Base-by-base conservation (phyloP, 1,139 yeast genomes). In the Kodamaea arcana region DNA sequence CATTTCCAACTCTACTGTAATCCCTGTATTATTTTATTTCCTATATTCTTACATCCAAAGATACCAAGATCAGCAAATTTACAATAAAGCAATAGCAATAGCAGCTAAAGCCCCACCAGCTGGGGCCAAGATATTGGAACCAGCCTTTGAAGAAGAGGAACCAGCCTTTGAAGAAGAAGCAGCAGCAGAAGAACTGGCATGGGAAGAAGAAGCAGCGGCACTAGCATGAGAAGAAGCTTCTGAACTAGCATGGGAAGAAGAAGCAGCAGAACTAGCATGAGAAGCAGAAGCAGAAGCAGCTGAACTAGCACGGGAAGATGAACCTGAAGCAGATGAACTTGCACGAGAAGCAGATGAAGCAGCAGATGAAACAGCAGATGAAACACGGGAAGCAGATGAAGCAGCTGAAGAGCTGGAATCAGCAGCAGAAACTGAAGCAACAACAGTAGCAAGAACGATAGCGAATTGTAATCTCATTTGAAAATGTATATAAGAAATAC, bases 121-220 rank as follows among this genome's bases (percentile, higher is more conserved):
- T 18, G 22, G 22, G 9, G 22, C 22, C 9, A 18, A 18, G 9
- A 9, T 9, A 18, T 18, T 18, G 22, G 22, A 47, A 32, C 41
- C 52, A 34, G 45, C 52, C 36, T 36, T 38, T 23, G 47, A 44
- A 27, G 48, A 47, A 6, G 39, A 28, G 29, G 44, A 36, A 15
- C 39, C 32, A 17, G 45, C 26, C 26, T 24, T 24, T 5, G 26
- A 24, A 12, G 9, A 13, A 10, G 28, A 25, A 15, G 28, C 12
- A 14, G 28, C 28, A 25, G 28, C 41, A 29, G 46, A 38, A 8
- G 42, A 31, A 26, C 31, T 11, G 12, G 39, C 27, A 14, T 32
- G 25, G 21, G 32, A 25, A 27, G 48, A 30, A 16, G 42, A 37
- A 14, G 42, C 35, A 23, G 43, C 32, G 26, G 42, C 29, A 15